A percentile compares a stretch with the other conserved stretches of the same genome.
Evolutionary conservation across 441 rosid genomes (phyloP).

Genomic region (Brassica hybrid): DNA sequence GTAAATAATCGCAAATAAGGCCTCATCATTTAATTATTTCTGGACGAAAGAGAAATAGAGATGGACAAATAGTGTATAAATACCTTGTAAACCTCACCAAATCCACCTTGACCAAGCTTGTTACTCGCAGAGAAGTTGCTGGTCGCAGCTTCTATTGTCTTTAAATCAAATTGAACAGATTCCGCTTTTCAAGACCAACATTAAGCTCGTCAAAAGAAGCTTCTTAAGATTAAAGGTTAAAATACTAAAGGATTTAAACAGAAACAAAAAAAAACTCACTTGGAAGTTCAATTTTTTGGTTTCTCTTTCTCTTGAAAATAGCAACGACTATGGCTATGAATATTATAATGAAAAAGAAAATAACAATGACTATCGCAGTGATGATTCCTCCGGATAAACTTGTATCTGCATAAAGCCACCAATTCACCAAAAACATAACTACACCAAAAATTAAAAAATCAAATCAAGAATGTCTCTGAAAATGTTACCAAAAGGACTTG

Average conservation of each 20-base stretch:
- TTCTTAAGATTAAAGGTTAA: background rate
- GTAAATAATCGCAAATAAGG: background rate
- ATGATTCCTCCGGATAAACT: constrained; percentile 21
- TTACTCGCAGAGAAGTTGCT: constrained; percentile 45
- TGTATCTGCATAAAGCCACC: constrained; percentile 21
- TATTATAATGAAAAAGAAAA: background rate
- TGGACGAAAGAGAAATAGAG: background rate
- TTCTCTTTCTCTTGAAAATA: constrained; percentile 23
- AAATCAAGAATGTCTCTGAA: background rate
- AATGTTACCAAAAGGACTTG: constrained; percentile 1
- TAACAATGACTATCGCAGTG: background rate
- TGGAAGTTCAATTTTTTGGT: background rate
- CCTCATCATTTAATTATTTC: background rate
- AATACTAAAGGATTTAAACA: background rate
- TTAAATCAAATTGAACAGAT: constrained; percentile 50
- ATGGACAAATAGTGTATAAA: background rate
- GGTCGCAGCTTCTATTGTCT: constrained; percentile 47
- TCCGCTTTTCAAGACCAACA: constrained; percentile 13
- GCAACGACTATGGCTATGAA: background rate
- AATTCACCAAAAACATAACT: background rate
- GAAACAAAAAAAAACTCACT: background rate
- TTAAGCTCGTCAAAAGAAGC: constrained; percentile 3
- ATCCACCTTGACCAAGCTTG: constrained; percentile 64
- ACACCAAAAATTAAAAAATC: background rate
- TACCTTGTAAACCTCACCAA: constrained; percentile 64